These are phyloP conservation scores for Smallanthus sonchifolius DNA, from an alignment of 129 eudicot genomes.

Conservation along the genomic window DNA sequence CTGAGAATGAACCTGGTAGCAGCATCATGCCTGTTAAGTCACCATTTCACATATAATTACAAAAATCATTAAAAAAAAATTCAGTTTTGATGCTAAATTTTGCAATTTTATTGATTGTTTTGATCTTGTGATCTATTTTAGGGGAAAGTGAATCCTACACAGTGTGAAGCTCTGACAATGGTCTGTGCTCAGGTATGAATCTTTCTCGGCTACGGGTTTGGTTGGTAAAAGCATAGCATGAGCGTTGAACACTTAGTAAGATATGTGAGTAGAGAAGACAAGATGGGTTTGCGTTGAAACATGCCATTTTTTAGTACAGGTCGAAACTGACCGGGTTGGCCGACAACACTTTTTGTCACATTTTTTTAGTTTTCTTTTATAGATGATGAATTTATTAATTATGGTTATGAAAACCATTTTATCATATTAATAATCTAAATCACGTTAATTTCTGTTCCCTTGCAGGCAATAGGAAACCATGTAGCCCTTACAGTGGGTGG, in stretches of 20 bases:
- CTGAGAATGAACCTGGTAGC: slow-evolving; percentile 99
- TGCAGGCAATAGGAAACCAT: slow-evolving; percentile 93
- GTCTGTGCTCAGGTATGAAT: slow-evolving; percentile 92
- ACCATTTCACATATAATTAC: slow-evolving; percentile 8
- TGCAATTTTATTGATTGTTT: not conserved
- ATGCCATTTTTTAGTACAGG: not conserved
- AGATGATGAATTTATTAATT: not conserved
- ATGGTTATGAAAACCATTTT: not conserved
- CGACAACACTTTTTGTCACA: not conserved
- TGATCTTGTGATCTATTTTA: slow-evolving; percentile 27
- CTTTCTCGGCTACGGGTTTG: not conserved
- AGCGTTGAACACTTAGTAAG: not conserved
- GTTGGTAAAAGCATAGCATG: not conserved
- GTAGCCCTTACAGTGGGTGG: slow-evolving; percentile 94
- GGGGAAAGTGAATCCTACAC: slow-evolving; percentile 98
- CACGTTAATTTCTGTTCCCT: not conserved
- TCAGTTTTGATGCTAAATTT: not conserved
- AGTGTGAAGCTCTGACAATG: slow-evolving; percentile 97
- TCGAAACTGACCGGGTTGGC: not conserved
- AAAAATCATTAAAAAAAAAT: no score
- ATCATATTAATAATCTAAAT: not conserved
- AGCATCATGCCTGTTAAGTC: slow-evolving; percentile 94
- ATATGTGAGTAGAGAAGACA: not conserved
- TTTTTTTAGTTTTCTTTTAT: not conserved
- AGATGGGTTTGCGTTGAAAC: not conserved